Percentiles rank a stretch among this genome's conserved stretches.
These are phyloP conservation scores for Imleria badia DNA, from an alignment of 768 basidiomycete genomes.

Conservation along the genomic window DNA sequence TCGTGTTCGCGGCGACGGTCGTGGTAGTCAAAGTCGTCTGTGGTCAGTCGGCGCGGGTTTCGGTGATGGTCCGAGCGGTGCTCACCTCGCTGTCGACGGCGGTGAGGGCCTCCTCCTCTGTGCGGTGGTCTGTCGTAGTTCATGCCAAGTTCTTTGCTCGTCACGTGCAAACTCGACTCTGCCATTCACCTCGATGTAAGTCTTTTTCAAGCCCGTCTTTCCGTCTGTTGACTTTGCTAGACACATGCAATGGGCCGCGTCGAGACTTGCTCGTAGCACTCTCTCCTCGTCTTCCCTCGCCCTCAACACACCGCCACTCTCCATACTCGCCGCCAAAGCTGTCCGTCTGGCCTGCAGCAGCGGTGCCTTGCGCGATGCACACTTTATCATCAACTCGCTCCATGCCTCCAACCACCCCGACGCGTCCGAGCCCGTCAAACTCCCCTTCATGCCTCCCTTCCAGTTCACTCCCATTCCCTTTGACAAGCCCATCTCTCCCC, in stretches of 20 bases:
- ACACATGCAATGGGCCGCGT: slow-evolving; percentile 73
- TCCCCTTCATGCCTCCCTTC: slow-evolving; percentile 27
- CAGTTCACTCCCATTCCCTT: slow-evolving; percentile 48
- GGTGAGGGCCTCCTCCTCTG: slow-evolving; percentile 46
- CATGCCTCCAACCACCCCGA: slow-evolving; percentile 36
- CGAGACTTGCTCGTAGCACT: slow-evolving; percentile 48
- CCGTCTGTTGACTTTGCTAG: slow-evolving; percentile 36
- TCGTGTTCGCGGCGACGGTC: slow-evolving; percentile 69
- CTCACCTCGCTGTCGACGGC: slow-evolving; percentile 57
- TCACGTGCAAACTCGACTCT: slow-evolving; percentile 22
- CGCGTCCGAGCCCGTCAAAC: slow-evolving; percentile 10
- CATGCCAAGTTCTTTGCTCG: slow-evolving; percentile 38
- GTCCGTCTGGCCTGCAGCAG: slow-evolving; percentile 46
- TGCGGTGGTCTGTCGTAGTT: slow-evolving; percentile 56
- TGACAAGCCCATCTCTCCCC: slow-evolving; percentile 51
- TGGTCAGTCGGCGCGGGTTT: neutral
- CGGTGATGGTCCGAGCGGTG: neutral
- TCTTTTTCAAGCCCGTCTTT: neutral
- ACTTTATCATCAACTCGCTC: slow-evolving; percentile 58
- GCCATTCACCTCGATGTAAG: neutral
- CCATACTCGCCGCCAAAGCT: slow-evolving; percentile 46
- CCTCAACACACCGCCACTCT: no score
- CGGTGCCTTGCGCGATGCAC: slow-evolving; percentile 49
- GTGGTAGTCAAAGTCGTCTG: slow-evolving; percentile 63
- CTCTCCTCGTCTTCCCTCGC: slow-evolving; percentile 7